A percentile compares a stretch with the other conserved stretches of the same genome.
Conservation (phyloP, 2,329 filamentous ascomycete species). For the Penicillium digitatum region DNA sequence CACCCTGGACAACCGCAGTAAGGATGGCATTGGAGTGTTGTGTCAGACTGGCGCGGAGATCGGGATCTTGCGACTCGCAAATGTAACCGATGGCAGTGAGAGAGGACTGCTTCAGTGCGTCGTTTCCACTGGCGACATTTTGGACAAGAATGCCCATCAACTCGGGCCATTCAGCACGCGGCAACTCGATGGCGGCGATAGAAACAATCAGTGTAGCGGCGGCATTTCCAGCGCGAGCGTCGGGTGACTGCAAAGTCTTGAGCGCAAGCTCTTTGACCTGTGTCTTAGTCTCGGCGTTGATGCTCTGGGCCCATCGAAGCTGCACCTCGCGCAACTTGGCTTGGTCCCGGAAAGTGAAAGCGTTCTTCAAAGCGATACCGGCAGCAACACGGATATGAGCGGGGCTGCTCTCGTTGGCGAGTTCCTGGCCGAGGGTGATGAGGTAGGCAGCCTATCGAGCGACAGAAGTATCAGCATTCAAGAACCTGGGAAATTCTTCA, state of each 20-base stretch:
- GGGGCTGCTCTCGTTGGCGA: conserved; percentile 83
- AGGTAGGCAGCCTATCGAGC: conserved; percentile 76
- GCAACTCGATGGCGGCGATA: conserved; percentile 91
- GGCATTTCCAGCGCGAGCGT: conserved; percentile 78
- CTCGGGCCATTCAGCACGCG: conserved; percentile 87
- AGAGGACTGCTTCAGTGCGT: conserved; percentile 90
- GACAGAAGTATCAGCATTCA: conserved; percentile 26
- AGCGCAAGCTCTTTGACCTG: conserved; percentile 88
- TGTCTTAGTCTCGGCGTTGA: conserved; percentile 75
- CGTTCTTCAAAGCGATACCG: conserved; percentile 95
- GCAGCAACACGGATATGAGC: conserved; percentile 87
- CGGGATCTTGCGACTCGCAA: conserved; percentile 88
- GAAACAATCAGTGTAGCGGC: conserved; percentile 93
- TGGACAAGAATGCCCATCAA: conserved; percentile 84
- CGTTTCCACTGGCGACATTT: conserved; percentile 81
- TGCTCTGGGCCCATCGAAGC: conserved; percentile 83
- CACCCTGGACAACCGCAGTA: conserved; percentile 95
- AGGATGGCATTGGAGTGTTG: conserved; percentile 95
- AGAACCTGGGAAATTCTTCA: conserved; percentile 1
- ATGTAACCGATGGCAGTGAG: conserved; percentile 97
- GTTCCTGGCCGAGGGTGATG: conserved; percentile 83
- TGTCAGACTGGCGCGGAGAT: conserved; percentile 74
- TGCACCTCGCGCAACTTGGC: conserved; percentile 84
- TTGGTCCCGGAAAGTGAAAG: conserved; percentile 90
- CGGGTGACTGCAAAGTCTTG: conserved; percentile 75